Evolutionary conservation across 2,329 filamentous ascomycete genomes (phyloP).

Genomic region (Colletotrichum sublineola): DNA sequence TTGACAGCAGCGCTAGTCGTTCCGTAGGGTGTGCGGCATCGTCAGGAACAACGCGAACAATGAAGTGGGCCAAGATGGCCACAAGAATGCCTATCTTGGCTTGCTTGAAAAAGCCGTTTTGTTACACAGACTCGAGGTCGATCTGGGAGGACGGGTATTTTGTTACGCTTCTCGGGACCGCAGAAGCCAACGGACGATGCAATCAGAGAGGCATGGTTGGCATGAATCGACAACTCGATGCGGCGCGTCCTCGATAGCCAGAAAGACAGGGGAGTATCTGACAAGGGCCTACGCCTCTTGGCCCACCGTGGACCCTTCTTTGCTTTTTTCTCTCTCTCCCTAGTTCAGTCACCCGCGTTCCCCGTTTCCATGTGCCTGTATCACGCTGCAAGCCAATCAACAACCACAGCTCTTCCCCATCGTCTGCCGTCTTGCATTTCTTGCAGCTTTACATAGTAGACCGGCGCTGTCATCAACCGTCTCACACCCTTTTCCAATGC

Average conservation of each 20-base stretch:
- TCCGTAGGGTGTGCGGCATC: background rate
- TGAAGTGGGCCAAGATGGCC: too few species aligned
- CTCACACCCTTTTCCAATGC: background rate
- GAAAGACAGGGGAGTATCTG: background rate
- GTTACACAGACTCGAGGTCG: background rate
- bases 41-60: background rate
- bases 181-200: background rate
- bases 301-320: slow-evolving; percentile 6
- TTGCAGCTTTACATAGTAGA: background rate
- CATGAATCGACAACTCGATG: background rate
- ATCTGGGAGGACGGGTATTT: background rate
- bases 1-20: background rate
- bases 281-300: background rate
- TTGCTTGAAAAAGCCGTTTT: slow-evolving; percentile 7
- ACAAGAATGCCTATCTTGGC: background rate
- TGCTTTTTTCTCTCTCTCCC: slow-evolving; percentile 4
- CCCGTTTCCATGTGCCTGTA: background rate
- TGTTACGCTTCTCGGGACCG: background rate
- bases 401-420: background rate
- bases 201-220: background rate
- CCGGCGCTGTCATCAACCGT: slow-evolving; percentile 1
- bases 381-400: slow-evolving; percentile 7
- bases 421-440: background rate
- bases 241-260: background rate
- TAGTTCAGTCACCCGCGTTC: background rate